A percentile compares a stretch with the other conserved stretches of the same genome.
phyloP scores from a whole-genome alignment of 768 basidiomycete species.

The Trametes cinnabarina region DNA sequence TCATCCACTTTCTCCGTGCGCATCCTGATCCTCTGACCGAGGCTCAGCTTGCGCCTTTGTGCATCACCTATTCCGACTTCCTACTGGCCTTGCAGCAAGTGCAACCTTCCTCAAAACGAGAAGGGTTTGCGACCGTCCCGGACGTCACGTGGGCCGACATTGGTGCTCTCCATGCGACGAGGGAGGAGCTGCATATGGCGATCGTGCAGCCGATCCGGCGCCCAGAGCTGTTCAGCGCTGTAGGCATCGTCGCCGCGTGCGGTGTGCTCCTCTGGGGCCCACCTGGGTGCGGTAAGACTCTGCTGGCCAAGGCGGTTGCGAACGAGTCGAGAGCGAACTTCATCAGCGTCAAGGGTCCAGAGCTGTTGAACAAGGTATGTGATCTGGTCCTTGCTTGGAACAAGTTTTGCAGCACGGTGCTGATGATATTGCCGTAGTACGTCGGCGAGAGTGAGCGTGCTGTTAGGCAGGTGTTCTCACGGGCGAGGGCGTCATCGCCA shows the following conservation, averaged over 20 bases:
- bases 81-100: slow-evolving; percentile 76
- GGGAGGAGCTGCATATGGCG: slow-evolving; percentile 95
- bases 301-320: slow-evolving; percentile 97
- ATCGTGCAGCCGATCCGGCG: slow-evolving; percentile 92
- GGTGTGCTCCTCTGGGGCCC: slow-evolving; percentile 99
- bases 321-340: slow-evolving; percentile 96
- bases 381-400: not conserved
- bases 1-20: slow-evolving; percentile 84
- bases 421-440: slow-evolving; percentile 55
- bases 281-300: slow-evolving; percentile 95
- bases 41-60: slow-evolving; percentile 76
- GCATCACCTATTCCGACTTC: slow-evolving; percentile 83
- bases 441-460: slow-evolving; percentile 97
- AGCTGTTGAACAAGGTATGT: slow-evolving; percentile 90
- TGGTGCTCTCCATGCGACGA: slow-evolving; percentile 81
- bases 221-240: slow-evolving; percentile 83
- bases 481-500: slow-evolving; percentile 90
- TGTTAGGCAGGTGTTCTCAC: slow-evolving; percentile 90
- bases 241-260: slow-evolving; percentile 89
- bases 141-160: slow-evolving; percentile 95
- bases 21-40: slow-evolving; percentile 81
- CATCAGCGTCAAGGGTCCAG: slow-evolving; percentile 97
- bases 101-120: slow-evolving; percentile 94
- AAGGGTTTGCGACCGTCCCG: slow-evolving; percentile 96
- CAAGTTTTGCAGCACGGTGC: not conserved